Percentiles rank a stretch among this genome's conserved stretches.
Conservation (phyloP, 371 early-diverging fungal species). For the Rozella allomycis region DNA sequence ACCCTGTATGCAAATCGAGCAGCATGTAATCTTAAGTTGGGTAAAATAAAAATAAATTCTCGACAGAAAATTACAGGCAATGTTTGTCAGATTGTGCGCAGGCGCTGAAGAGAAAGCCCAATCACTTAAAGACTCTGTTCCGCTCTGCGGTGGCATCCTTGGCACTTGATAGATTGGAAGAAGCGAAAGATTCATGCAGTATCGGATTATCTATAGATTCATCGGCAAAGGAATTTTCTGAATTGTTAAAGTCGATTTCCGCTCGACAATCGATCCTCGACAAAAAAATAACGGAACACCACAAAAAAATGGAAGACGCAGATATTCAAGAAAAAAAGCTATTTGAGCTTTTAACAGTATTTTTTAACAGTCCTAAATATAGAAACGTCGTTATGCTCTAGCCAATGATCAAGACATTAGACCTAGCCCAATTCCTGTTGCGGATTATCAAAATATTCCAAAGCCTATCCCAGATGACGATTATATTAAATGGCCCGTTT, state of each 20-base stretch:
- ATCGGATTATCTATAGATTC: slow-evolving; percentile 25
- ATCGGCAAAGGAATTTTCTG: background rate
- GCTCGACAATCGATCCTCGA: slow-evolving; percentile 5
- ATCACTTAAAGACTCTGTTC: slow-evolving; percentile 73
- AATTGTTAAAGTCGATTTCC: slow-evolving; percentile 1
- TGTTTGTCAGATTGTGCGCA: slow-evolving; percentile 68
- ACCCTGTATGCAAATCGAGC: slow-evolving; percentile 69
- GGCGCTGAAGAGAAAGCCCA: slow-evolving; percentile 50
- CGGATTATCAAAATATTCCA: slow-evolving; percentile 26
- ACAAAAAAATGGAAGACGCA: slow-evolving; percentile 3
- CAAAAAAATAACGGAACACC: too few relatives aligned
- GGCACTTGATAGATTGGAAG: slow-evolving; percentile 47
- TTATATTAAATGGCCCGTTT: slow-evolving; percentile 56
- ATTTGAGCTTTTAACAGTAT: background rate
- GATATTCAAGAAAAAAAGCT: slow-evolving; percentile 8
- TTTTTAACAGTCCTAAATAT: background rate
- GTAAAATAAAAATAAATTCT: slow-evolving; percentile 25
- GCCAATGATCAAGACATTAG: slow-evolving; percentile 1
- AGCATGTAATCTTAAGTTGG: slow-evolving; percentile 67
- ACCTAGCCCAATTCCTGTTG: slow-evolving; percentile 11
- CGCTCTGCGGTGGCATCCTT: slow-evolving; percentile 62
- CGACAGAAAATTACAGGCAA: slow-evolving; percentile 48
- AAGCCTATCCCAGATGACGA: slow-evolving; percentile 35
- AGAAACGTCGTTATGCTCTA: background rate
- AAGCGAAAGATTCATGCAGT: slow-evolving; percentile 64